A percentile compares a stretch with the other conserved stretches of the same genome.
Conservation (phyloP, 169 alveolate genomes). For the Theileria equi region DNA sequence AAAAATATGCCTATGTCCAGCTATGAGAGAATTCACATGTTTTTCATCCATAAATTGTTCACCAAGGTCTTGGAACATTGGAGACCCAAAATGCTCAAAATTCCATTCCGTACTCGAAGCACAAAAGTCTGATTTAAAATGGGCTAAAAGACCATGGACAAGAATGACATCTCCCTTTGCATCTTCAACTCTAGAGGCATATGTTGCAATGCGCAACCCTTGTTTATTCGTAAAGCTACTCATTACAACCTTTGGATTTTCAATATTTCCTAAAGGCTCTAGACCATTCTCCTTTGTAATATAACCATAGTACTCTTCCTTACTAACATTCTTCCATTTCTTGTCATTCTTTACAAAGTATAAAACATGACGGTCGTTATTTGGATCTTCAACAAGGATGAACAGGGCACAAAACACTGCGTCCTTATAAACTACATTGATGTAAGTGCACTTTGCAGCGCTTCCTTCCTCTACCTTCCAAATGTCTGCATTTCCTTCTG, state of each 20-base stretch:
- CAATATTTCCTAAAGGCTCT: conserved; percentile 8
- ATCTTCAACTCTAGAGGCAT: conserved; percentile 43
- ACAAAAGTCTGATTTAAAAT: conserved; percentile 55
- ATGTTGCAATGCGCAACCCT: conserved; percentile 58
- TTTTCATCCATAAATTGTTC: too few species aligned
- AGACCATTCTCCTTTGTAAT: neutral
- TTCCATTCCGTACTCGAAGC: conserved; percentile 55
- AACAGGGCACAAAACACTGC: neutral
- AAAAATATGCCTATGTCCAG: conserved; percentile 5
- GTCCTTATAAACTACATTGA: neutral
- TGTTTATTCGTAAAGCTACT: conserved; percentile 64
- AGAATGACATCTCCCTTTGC: conserved; percentile 57
- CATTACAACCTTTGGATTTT: conserved; percentile 34
- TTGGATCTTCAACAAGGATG: neutral
- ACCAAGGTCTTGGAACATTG: neutral
- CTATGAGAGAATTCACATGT: too few species aligned
- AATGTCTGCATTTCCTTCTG: neutral
- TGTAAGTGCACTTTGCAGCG: neutral
- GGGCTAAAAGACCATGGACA: conserved; percentile 62
- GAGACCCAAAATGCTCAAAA: conserved; percentile 27
- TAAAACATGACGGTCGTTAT: neutral
- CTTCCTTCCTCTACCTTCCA: neutral
- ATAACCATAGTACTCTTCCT: neutral
- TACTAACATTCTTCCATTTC: neutral
- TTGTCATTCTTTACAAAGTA: neutral